These are phyloP conservation scores for Polygonum maritimum DNA, from an alignment of 148 eudicot genomes.

Conservation along the genomic window DNA sequence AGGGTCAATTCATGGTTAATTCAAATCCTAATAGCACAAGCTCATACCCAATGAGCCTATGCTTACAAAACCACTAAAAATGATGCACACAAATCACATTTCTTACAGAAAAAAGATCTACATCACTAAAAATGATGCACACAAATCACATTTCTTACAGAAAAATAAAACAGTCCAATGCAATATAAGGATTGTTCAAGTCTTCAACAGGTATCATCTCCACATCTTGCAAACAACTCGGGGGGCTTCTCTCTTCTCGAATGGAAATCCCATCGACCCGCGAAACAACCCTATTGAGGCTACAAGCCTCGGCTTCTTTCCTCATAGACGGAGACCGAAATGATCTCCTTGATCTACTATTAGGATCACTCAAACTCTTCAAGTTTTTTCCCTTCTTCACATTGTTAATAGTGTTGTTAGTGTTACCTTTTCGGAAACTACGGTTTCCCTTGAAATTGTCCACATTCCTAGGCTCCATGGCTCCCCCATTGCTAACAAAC, in stretches of 20 bases:
- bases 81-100: too few species aligned
- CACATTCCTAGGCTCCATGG: neutral
- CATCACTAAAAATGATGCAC: neutral
- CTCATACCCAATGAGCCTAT: constrained; percentile 2
- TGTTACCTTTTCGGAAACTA: neutral
- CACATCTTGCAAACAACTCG: constrained; percentile 16
- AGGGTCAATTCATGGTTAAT: neutral
- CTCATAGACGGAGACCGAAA: constrained; percentile 12
- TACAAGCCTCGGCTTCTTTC: constrained; percentile 22
- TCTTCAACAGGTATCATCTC: constrained; percentile 49
- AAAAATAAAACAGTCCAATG: constrained; percentile 88
- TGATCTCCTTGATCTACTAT: constrained; percentile 3
- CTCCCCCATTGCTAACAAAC: constrained; percentile 15
- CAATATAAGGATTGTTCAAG: constrained; percentile 59
- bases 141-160: constrained; percentile 23
- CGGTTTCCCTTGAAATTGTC: neutral
- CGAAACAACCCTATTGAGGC: constrained; percentile 21
- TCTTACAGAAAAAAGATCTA: neutral
- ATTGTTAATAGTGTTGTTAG: neutral
- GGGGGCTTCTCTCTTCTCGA: constrained; percentile 14
- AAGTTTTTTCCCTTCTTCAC: constrained; percentile 1
- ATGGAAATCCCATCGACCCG: constrained; percentile 27
- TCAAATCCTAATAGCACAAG: neutral
- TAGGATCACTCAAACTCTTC: neutral
- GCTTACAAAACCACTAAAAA: constrained; percentile 2